Evolutionary conservation across 2,329 filamentous ascomycete genomes (phyloP), one percentile per base, ranked within the genome.

Genomic region (Helotiales sp.): DNA sequence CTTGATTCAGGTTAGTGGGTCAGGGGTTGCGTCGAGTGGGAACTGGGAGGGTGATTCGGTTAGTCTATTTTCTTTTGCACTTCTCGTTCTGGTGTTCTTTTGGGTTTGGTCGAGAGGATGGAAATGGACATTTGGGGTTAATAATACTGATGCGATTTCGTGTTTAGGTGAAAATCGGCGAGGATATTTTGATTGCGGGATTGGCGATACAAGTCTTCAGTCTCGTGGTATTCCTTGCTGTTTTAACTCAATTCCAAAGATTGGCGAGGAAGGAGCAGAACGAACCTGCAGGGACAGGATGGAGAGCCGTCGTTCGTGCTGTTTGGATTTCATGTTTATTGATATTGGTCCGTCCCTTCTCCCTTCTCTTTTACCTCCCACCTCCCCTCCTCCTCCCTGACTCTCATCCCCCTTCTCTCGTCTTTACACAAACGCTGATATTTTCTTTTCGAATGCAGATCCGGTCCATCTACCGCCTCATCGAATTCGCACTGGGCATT

Each of bases 401-500:
- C 30, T 34, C 40, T 4, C 20, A n/a, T 43, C 10, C 17, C n/a
- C n/a, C n/a, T n/a, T n/a, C n/a, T n/a, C n/a, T n/a, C 40, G 20
- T n/a, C 3, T 43, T 43, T 17, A 40, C 7, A 40, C 11, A 40
- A 11, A 6, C 20, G 28, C 52, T 60, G 45, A 22, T 43, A 17
- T 10, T 2, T 15, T n/a, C 2, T 43, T 43, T 43, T 7, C 11
- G 34, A 11, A 22, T n/a, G n/a, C 37, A 85, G 77, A 68, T 84
- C 3, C 83, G 84, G 15, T 85, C 82, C n/a, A 78, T 85, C 30
- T 87, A 84, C 67, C 81, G 84, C n/a, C 80, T 84, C 3, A 79
- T 84, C 57, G 84, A 87, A 69, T 86, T 86, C 67, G 80, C 82
- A 0, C 79, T 84, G 40, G 84, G 84, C 0, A 82, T 82, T n/a